Percentiles rank a stretch among this genome's conserved stretches.
phyloP scores from a whole-genome alignment of 371 early-diverging fungal genomes.

The Cokeromyces recurvatus region DNA sequence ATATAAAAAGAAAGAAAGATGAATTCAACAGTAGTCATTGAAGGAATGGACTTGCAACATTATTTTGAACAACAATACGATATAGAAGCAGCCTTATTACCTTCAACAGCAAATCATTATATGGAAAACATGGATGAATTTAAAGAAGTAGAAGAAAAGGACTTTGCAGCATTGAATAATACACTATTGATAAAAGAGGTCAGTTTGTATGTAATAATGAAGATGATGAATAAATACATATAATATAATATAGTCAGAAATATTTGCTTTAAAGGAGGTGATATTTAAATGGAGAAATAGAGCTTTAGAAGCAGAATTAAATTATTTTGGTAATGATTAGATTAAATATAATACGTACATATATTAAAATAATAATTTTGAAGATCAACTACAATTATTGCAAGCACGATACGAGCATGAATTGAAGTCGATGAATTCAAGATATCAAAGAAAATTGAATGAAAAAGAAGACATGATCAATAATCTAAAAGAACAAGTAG shows the following conservation, averaged over 20 bases:
- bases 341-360: conserved; percentile 1
- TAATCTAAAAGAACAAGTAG: conserved; percentile 9
- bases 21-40: too few relatives aligned
- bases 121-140: not conserved
- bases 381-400: conserved; percentile 12
- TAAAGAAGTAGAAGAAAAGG: conserved; percentile 1
- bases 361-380: not conserved
- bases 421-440: conserved; percentile 7
- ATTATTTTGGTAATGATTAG: conserved; percentile 8
- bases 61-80: not conserved
- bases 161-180: conserved; percentile 8
- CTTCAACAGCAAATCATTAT: too few relatives aligned
- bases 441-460: conserved; percentile 9
- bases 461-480: conserved; percentile 15
- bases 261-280: conserved; percentile 19
- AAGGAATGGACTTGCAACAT: too few relatives aligned
- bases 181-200: conserved; percentile 23
- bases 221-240: too few relatives aligned
- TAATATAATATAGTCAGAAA: conserved; percentile 19
- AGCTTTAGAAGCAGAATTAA: conserved; percentile 11
- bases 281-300: conserved; percentile 13
- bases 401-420: conserved; percentile 8
- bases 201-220: too few relatives aligned
- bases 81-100: not conserved
- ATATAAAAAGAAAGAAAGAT: too few relatives aligned